Percentiles rank a stretch among this genome's conserved stretches.
phyloP scores from a whole-genome alignment of 768 basidiomycete genomes.

The Lactifluus echinatus region DNA sequence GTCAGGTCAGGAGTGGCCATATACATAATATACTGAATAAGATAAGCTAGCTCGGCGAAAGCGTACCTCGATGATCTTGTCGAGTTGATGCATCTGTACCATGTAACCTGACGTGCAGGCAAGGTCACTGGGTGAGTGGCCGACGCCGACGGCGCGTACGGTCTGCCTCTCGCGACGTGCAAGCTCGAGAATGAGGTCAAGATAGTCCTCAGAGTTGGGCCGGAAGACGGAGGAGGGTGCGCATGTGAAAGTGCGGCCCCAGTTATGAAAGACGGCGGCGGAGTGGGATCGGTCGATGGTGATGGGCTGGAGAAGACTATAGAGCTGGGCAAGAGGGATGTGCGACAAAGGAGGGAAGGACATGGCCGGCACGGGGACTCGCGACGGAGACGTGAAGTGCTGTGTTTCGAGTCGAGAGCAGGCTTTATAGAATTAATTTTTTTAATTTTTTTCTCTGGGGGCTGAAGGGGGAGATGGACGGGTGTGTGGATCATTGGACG shows the following conservation, averaged over 20 bases:
- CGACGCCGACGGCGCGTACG: slow-evolving; percentile 79
- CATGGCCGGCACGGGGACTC: slow-evolving; percentile 11
- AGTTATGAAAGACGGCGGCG: slow-evolving; percentile 61
- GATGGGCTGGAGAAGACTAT: slow-evolving; percentile 45
- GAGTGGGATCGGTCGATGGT: slow-evolving; percentile 37
- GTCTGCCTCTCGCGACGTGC: slow-evolving; percentile 62
- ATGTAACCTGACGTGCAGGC: slow-evolving; percentile 85
- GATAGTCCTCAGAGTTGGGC: slow-evolving; percentile 61
- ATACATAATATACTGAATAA: background rate
- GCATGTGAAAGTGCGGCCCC: slow-evolving; percentile 76
- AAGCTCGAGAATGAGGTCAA: slow-evolving; percentile 69
- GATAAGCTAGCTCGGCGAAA: slow-evolving; percentile 15
- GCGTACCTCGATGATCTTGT: slow-evolving; percentile 70
- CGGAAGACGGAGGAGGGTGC: slow-evolving; percentile 63
- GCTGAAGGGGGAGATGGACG: background rate
- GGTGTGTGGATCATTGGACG: slow-evolving; percentile 2
- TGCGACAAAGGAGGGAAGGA: slow-evolving; percentile 28
- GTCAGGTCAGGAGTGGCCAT: no score
- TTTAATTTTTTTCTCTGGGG: background rate
- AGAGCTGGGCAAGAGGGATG: slow-evolving; percentile 41
- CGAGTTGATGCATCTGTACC: slow-evolving; percentile 67
- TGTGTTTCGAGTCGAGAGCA: background rate
- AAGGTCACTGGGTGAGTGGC: slow-evolving; percentile 90
- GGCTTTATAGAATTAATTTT: slow-evolving; percentile 12
- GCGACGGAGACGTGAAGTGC: background rate